phyloP scores from a whole-genome alignment of 768 basidiomycete genomes.

The Asterophora parasitica region DNA sequence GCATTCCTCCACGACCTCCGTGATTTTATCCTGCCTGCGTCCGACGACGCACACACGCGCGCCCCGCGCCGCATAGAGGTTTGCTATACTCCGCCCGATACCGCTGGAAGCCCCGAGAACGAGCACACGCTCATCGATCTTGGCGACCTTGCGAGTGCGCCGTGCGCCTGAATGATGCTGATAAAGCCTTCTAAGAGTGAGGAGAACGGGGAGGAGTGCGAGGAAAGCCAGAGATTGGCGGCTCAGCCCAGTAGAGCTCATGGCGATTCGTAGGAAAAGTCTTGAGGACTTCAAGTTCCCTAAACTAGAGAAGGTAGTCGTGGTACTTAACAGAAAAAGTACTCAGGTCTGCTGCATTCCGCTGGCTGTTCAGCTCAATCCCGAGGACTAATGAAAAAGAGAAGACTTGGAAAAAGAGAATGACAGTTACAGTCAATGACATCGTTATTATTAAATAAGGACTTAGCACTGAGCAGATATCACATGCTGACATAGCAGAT shows the following conservation, averaged over 20 bases:
- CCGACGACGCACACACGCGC: constrained; percentile 74
- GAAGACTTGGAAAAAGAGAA: too few relatives aligned
- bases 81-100: constrained; percentile 69
- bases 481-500: too few relatives aligned
- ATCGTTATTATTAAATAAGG: too few relatives aligned
- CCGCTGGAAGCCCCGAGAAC: constrained; percentile 84
- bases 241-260: constrained; percentile 13
- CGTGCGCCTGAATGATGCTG: constrained; percentile 6
- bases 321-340: not conserved
- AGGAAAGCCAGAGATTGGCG: constrained; percentile 17
- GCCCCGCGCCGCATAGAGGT: constrained; percentile 68
- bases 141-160: constrained; percentile 9
- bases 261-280: not conserved
- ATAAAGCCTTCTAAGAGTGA: constrained; percentile 19
- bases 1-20: constrained; percentile 62
- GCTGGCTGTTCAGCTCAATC: too few relatives aligned
- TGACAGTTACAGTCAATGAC: too few relatives aligned
- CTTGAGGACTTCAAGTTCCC: too few relatives aligned
- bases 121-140: constrained; percentile 61
- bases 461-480: too few relatives aligned
- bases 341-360: too few relatives aligned
- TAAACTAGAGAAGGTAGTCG: not conserved
- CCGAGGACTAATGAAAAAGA: too few relatives aligned
- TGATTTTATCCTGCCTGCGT: constrained; percentile 49
- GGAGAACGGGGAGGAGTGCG: constrained; percentile 22